Evolutionary conservation across 2,329 filamentous ascomycete species (phyloP), one percentile per base, ranked within the genome.

Genomic region (Chrysoporthe puriensis): DNA sequence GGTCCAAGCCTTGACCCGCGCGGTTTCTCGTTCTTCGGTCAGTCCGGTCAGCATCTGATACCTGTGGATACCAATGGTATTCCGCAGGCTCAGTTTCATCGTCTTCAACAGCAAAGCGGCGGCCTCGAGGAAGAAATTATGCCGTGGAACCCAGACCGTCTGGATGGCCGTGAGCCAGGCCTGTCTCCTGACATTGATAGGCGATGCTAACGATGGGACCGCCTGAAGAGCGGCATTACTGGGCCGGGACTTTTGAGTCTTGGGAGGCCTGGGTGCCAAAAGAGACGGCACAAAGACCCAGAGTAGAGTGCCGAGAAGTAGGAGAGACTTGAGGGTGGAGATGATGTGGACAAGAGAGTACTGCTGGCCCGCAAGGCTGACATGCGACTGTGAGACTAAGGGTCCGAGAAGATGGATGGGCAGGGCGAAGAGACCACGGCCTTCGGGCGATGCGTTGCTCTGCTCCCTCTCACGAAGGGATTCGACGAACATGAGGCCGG

Each of bases 101-200:
- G 90, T 92, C 82, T 97, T 96, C 54, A 93, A 82, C 7, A 89
- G 84, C 34, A 97, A 84, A 3, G 94, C 94, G 18, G 92, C 89
- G 66, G 92, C 91, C 77, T 97, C 95, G 3, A 96, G 87, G 72
- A 95, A 85, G 77, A 97, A 94, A 72, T 91, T 92, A 77, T 97
- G 93, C 26, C 90, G 88, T 13, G 95, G 95, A 16, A 97, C 92
- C 87, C 94, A 96, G 34, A 97, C 92, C 4, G 91, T 95, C 79
- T 97, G 94, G 68, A 97, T 90, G 8, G 94, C 92, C 3, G 94
- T 97, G 67, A 96, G 88, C 94, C 95, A 97, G 43, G 94, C 94
- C 77, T 94, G 92, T 69, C 91, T 89, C 62, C 94, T 90, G 58
- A 97, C 91, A 72, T 96, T 88, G 66, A 96, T 93, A 0, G 94